Conservation (phyloP, 1,284 basidiomycete species). For the Cutaneotrichosporon spelunceum region DNA sequence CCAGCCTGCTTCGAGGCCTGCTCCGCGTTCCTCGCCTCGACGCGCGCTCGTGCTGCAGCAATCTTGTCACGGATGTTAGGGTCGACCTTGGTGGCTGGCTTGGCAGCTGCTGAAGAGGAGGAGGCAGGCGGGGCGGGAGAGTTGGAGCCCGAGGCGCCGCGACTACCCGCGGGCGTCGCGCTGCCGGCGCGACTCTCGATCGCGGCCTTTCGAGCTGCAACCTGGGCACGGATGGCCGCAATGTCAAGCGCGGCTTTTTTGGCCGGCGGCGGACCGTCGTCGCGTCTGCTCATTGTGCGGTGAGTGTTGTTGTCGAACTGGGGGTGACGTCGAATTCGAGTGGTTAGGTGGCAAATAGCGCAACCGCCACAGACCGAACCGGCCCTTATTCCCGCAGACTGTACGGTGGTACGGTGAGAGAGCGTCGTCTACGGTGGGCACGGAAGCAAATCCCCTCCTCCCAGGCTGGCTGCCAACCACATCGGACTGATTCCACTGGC, state of each 20-base stretch:
- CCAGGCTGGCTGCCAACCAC: background rate
- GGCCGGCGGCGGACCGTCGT: slow-evolving; percentile 24
- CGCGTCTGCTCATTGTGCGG: slow-evolving; percentile 12
- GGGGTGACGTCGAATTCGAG: background rate
- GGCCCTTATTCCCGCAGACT: background rate
- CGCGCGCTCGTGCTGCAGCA: slow-evolving; percentile 72
- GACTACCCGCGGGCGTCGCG: slow-evolving; percentile 21
- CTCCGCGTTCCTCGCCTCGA: slow-evolving; percentile 64
- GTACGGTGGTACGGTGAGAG: too few species aligned
- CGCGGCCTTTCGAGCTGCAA: slow-evolving; percentile 75
- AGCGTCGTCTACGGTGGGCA: background rate
- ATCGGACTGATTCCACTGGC: slow-evolving; percentile 1
- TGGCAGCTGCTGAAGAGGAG: slow-evolving; percentile 16
- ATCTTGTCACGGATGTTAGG: slow-evolving; percentile 67
- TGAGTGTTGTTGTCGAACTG: background rate
- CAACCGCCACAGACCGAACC: background rate
- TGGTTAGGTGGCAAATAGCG: background rate
- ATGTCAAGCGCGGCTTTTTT: slow-evolving; percentile 26
- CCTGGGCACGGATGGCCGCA: slow-evolving; percentile 60
- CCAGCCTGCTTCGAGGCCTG: background rate
- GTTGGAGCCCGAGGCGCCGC: slow-evolving; percentile 8
- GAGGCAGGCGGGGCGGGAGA: slow-evolving; percentile 39
- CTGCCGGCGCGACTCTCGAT: slow-evolving; percentile 58
- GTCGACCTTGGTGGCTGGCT: slow-evolving; percentile 41
- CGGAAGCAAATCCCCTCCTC: background rate